Percentiles rank a stretch among this genome's conserved stretches.
Evolutionary conservation across 306 rosid genomes (phyloP).

Genomic region (Vigna nakashimae): DNA sequence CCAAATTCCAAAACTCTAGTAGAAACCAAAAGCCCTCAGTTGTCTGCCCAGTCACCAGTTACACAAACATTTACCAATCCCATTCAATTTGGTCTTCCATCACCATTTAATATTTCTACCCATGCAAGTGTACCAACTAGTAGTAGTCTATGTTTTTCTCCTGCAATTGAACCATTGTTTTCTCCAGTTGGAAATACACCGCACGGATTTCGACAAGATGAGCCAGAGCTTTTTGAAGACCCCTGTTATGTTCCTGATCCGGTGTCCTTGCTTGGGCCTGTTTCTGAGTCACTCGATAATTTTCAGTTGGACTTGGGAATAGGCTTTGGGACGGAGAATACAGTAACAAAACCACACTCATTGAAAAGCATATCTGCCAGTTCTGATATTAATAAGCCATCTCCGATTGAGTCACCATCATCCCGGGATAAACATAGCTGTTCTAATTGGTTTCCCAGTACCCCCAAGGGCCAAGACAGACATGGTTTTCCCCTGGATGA

Average conservation of each 20-base stretch:
- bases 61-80: constrained; percentile 82
- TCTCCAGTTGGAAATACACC: constrained; percentile 65
- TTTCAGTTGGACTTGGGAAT: constrained; percentile 82
- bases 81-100: constrained; percentile 84
- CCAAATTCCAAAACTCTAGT: constrained; percentile 74
- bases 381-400: constrained; percentile 77
- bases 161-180: constrained; percentile 78
- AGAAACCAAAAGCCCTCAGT: constrained; percentile 65
- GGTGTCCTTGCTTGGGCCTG: constrained; percentile 88
- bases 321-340: constrained; percentile 63
- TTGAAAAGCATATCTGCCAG: constrained; percentile 64
- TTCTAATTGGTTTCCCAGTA: constrained; percentile 62
- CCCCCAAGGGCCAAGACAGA: constrained; percentile 57
- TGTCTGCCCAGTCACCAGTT: constrained; percentile 62
- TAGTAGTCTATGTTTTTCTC: constrained; percentile 84
- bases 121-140: constrained; percentile 61
- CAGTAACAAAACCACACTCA: constrained; percentile 61
- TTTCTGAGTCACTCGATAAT: constrained; percentile 94
- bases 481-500: constrained; percentile 62
- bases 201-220: constrained; percentile 70
- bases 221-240: constrained; percentile 93
- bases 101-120: constrained; percentile 76
- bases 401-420: constrained; percentile 94
- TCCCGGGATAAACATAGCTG: constrained; percentile 80
- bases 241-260: constrained; percentile 95